A percentile compares a stretch with the other conserved stretches of the same genome.
Conservation (phyloP, 441 rosid genomes). For the Eutrema salsugineum region DNA sequence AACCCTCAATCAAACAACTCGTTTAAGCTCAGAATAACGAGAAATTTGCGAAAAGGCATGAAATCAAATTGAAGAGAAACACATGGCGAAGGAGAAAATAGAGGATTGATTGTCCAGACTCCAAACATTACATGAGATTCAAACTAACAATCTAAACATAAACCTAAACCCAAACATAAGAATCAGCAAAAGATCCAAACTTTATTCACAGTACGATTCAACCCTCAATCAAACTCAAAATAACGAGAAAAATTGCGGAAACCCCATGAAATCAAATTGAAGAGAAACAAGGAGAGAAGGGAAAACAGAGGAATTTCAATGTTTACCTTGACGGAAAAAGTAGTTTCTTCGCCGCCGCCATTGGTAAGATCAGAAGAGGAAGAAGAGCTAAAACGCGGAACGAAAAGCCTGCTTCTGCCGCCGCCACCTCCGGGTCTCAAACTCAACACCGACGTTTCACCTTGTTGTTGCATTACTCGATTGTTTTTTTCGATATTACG, state of each 20-base stretch:
- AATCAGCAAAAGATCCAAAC: neutral
- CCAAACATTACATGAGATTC: constrained; percentile 26
- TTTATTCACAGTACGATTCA: neutral
- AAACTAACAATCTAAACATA: neutral
- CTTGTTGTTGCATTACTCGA: constrained; percentile 38
- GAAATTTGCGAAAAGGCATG: neutral
- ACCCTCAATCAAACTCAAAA: neutral
- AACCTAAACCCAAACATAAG: neutral
- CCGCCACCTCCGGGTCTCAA: constrained; percentile 78
- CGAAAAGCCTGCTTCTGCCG: constrained; percentile 44
- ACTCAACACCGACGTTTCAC: constrained; percentile 78
- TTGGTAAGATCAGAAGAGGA: constrained; percentile 59
- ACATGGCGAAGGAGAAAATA: neutral
- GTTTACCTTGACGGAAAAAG: constrained; percentile 31
- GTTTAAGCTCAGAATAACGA: neutral
- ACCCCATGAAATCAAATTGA: neutral
- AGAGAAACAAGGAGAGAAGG: neutral
- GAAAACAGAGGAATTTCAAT: neutral
- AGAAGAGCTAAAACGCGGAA: constrained; percentile 40
- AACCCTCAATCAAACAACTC: neutral
- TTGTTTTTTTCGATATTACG: neutral
- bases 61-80: neutral
- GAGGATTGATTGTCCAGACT: constrained; percentile 22
- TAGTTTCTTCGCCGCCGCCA: constrained; percentile 37
- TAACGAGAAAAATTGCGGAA: neutral